Evolutionary conservation across 2,329 filamentous ascomycete species (phyloP).

Genomic region (Fusarium sp.): DNA sequence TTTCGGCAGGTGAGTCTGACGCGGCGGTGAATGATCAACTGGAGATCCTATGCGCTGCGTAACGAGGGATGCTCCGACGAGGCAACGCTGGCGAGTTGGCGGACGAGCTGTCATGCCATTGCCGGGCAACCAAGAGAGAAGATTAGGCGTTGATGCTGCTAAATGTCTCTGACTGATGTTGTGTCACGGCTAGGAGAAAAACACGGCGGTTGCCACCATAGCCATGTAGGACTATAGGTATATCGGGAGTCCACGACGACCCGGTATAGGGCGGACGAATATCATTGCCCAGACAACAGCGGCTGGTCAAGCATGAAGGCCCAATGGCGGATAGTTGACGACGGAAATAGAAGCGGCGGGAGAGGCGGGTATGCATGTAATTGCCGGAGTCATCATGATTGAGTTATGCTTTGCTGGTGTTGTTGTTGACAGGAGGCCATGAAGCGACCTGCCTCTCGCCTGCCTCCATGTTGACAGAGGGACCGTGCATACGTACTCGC

Average conservation of each 20-base stretch:
- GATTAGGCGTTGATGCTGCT: constrained; percentile 26
- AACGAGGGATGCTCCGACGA: constrained; percentile 8
- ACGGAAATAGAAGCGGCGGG: constrained; percentile 2
- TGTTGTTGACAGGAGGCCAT: neutral
- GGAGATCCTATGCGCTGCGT: constrained; percentile 28
- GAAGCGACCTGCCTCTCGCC: neutral
- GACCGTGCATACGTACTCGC: neutral
- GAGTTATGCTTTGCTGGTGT: neutral
- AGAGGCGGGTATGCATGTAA: constrained; percentile 18
- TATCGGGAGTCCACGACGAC: constrained; percentile 11
- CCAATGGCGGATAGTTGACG: neutral
- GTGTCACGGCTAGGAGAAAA: constrained; percentile 14
- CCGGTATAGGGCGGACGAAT: constrained; percentile 14
- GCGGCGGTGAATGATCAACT: constrained; percentile 24
- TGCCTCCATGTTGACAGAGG: neutral
- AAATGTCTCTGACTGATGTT: neutral
- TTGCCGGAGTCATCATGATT: constrained; percentile 1
- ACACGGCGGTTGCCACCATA: constrained; percentile 25
- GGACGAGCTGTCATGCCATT: constrained; percentile 1
- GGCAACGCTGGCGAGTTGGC: neutral
- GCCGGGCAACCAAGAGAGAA: constrained; percentile 13
- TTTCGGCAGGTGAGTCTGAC: constrained; percentile 7
- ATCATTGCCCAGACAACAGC: constrained; percentile 21
- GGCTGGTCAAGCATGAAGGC: constrained; percentile 1
- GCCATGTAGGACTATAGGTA: constrained; percentile 2